Evolutionary conservation across 139 green algal genomes (phyloP), one percentile per base, ranked within the genome.

Genomic region (Coelastrella sp.): DNA sequence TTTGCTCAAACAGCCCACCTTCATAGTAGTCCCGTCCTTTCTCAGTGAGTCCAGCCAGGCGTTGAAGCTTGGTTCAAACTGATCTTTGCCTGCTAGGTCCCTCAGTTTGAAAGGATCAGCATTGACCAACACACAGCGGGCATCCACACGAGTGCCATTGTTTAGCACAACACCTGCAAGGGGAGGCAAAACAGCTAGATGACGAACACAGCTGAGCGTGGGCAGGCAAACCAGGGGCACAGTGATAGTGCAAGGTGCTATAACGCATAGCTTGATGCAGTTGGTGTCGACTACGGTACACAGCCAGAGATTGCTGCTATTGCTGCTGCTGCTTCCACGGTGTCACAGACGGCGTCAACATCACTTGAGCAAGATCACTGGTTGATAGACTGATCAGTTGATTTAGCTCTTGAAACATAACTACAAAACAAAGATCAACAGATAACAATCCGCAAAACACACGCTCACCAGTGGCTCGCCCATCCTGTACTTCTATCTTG

Each of bases 11-110:
- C 3, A 58, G 57, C 89, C 14, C 78, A 92, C 92, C 91, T 96
- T 96, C 91, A 95, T 92, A 0, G 91, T 95, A 7, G 90, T 94
- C 17, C 93, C 94, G 22, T 96, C 93, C 74, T 81, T 90, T 60
- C 77, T 65, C 84, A 93, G 83, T 23, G 60, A 80, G 20, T 96
- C 94, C 66, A 96, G 73, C 66, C 59, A 32, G 6, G 47, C 56
- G 80, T 95, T 94, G 86, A 95, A 93, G 6, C 73, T 47, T 22
- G 5, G 11, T 17, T 20, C 74, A 32, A 96, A 93, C 77, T 32
- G n/a, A 4, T 54, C 71, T 3, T 20, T 3, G 19, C 78, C 80
- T 19, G 81, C 80, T 80, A 95, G 87, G 6, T 92, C 13, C 4
- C 85, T 83, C 71, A 94, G 77, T 20, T 68, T 58, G 58, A 95